Evolutionary conservation across 805 yeast species (phyloP).

Genomic region (Metschnikowia koreensis): DNA sequence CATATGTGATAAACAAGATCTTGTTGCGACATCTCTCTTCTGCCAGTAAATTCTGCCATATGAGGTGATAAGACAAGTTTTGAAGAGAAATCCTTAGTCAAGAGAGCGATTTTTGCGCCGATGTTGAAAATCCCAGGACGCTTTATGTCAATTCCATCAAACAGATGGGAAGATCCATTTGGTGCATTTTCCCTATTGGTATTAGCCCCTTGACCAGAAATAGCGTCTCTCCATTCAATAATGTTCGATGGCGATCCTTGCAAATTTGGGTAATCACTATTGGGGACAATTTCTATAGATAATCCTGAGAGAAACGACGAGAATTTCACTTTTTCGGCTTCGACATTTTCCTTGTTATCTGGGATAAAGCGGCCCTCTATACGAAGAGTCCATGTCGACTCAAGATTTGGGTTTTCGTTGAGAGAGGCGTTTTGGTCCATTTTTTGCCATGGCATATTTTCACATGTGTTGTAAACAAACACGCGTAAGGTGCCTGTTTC

Average conservation of each 20-base stretch:
- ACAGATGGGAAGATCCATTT: constrained; percentile 31
- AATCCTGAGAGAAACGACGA: constrained; percentile 73
- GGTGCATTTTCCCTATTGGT: constrained; percentile 21
- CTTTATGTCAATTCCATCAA: constrained; percentile 88
- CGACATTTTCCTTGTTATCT: constrained; percentile 9
- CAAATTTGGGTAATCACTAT: constrained; percentile 37
- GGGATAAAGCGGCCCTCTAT: constrained; percentile 80
- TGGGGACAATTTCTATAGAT: constrained; percentile 66
- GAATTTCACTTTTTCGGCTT: constrained; percentile 15
- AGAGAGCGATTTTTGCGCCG: constrained; percentile 67
- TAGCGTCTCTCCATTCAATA: constrained; percentile 88
- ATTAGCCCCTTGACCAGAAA: constrained; percentile 19
- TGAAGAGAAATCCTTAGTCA: constrained; percentile 70
- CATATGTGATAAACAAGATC: constrained; percentile 77
- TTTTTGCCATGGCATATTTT: constrained; percentile 82
- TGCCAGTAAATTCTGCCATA: constrained; percentile 70
- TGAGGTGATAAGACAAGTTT: constrained; percentile 61
- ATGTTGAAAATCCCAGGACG: constrained; percentile 64
- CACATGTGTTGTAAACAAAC: constrained; percentile 76
- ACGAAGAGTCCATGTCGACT: constrained; percentile 77
- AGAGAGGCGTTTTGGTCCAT: constrained; percentile 23
- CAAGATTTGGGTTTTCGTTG: constrained; percentile 21
- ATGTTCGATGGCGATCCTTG: constrained; percentile 38
- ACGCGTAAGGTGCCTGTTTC: constrained; percentile 69
- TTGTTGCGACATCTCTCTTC: constrained; percentile 77